Evolutionary conservation across 192 early-diverging fungal species (phyloP).

Genomic region (Entomortierella lignicola): DNA sequence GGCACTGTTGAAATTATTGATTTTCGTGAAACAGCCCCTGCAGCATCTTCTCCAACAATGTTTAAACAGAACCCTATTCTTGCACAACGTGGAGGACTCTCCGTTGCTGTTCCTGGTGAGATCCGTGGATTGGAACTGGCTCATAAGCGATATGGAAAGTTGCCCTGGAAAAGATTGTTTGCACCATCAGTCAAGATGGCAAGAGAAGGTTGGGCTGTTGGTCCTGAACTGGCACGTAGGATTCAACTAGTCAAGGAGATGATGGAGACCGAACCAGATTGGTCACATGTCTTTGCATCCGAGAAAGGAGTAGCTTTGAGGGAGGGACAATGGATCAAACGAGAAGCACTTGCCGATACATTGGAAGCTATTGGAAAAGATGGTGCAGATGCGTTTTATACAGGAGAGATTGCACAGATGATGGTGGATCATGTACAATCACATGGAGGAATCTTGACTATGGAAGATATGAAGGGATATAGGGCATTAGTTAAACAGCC

Average conservation of each 20-base stretch:
- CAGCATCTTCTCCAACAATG: constrained; percentile 79
- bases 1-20: constrained; percentile 79
- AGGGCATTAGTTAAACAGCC: constrained; percentile 66
- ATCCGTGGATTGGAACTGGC: constrained; percentile 88
- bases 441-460: constrained; percentile 81
- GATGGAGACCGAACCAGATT: constrained; percentile 28
- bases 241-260: constrained; percentile 22
- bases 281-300: constrained; percentile 35
- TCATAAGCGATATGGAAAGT: constrained; percentile 81
- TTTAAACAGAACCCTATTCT: constrained; percentile 75
- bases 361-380: constrained; percentile 61
- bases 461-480: constrained; percentile 80
- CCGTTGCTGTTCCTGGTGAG: constrained; percentile 90
- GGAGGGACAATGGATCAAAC: constrained; percentile 54
- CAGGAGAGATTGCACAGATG: constrained; percentile 70
- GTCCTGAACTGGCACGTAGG: constrained; percentile 47
- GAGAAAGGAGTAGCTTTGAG: constrained; percentile 13
- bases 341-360: constrained; percentile 63
- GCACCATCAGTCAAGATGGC: constrained; percentile 78
- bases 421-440: constrained; percentile 73
- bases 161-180: constrained; percentile 86
- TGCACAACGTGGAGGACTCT: constrained; percentile 77
- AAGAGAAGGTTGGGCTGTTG: constrained; percentile 77
- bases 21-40: constrained; percentile 90
- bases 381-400: constrained; percentile 68